These are phyloP conservation scores for Hymenoscyphus scutula DNA, from an alignment of 2,329 filamentous ascomycete genomes.

Conservation along the genomic window DNA sequence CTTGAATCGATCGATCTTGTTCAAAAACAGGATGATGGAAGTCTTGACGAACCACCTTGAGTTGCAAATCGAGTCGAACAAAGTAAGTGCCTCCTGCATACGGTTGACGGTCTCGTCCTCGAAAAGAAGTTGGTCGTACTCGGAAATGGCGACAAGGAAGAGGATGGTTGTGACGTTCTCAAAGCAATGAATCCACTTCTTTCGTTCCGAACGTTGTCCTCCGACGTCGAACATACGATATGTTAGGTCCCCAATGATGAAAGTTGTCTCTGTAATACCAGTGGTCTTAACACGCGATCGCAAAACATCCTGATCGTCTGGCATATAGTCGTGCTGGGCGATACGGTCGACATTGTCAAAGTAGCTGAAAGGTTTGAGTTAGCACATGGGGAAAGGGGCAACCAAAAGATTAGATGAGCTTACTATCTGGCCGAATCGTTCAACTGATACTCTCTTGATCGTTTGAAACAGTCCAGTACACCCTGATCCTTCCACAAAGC, in stretches of 20 bases:
- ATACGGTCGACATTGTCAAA: slow-evolving; percentile 76
- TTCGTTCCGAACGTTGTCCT: slow-evolving; percentile 71
- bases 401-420: slow-evolving; percentile 38
- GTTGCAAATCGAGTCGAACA: slow-evolving; percentile 86
- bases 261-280: slow-evolving; percentile 92
- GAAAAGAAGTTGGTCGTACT: slow-evolving; percentile 93
- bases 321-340: slow-evolving; percentile 75
- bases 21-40: slow-evolving; percentile 83
- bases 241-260: slow-evolving; percentile 87
- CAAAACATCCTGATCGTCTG: slow-evolving; percentile 91
- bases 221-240: slow-evolving; percentile 90
- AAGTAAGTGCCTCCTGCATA: slow-evolving; percentile 85
- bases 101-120: slow-evolving; percentile 96
- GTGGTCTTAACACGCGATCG: slow-evolving; percentile 90
- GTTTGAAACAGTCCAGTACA: slow-evolving; percentile 83
- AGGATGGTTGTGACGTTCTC: slow-evolving; percentile 82
- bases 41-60: slow-evolving; percentile 90
- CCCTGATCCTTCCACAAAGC: slow-evolving; percentile 80
- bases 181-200: slow-evolving; percentile 80
- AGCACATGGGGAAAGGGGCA: background rate
- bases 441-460: slow-evolving; percentile 83
- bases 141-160: slow-evolving; percentile 93
- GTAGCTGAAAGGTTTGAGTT: slow-evolving; percentile 58
- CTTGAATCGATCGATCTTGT: slow-evolving; percentile 89
- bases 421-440: slow-evolving; percentile 96